Base-by-base conservation (phyloP, 2,329 filamentous ascomycete species). In the Drechmeria coniospora region DNA sequence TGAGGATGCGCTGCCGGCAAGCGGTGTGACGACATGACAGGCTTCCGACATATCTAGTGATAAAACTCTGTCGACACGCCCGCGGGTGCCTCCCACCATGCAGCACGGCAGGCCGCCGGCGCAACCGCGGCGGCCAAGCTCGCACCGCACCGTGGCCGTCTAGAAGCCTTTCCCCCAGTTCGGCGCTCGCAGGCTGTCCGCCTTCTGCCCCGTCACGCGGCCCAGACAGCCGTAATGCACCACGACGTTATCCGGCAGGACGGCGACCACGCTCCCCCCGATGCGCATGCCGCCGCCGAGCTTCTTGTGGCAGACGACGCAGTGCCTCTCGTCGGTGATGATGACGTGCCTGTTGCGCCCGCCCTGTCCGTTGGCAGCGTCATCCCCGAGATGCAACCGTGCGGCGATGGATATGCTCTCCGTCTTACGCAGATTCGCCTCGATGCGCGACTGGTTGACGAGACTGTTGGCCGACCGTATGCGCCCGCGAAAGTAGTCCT, bases 221-320 rank as follows among this genome's bases (percentile, higher is more conserved):
- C 54, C 71, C 41, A 80, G 61, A 55, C 81, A 90, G 15, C 79
- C 80, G 46, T 87, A 80, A 59, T 90, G 81, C 35, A 90, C 77
- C 11, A 84, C 79, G 15, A 63, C 67, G 48, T 74, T 83, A 56
- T 92, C 80, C 6, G 86, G 82, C 53, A 90, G 67, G 9, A 94
- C 86, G 22, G 86, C 77, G 33, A 95, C 79, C 12, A 93, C 90
- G 50, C 80, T 92, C 4, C 83, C 79, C 2, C 87, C 87, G 40
- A 95, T 71, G 35, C 90, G 62, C 63, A 94, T 94, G 46, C 51
- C 51, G 2, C 83, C 79, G 2, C 86, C 87, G 38, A 98, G 68
- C 38, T 90, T 65, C 62, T 94, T 95, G 52, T 93, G 79, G 49
- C 90, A 98, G 11, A 92, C 81, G 9, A 79, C 76, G 49, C 90